Evolutionary conservation across 192 early-diverging fungal species (phyloP).

Genomic region (Dissophora globulifera): DNA sequence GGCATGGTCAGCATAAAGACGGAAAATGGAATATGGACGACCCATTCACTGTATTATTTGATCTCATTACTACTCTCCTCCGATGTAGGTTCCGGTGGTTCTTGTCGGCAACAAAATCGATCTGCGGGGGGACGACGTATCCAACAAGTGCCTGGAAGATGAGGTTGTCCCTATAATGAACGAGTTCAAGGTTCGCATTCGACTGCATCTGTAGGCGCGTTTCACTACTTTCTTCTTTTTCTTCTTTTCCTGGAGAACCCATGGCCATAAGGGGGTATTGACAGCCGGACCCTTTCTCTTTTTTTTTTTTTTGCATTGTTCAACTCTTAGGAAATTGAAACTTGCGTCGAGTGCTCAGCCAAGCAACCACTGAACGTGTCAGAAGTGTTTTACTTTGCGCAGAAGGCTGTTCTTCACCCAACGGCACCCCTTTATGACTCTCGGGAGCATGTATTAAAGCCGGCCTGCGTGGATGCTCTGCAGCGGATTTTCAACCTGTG

Average conservation of each 20-base stretch:
- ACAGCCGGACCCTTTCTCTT: too few relatives aligned
- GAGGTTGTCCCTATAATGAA: slow-evolving; percentile 99
- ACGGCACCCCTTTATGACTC: slow-evolving; percentile 97
- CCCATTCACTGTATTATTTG: too few relatives aligned
- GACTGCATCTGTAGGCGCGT: not conserved
- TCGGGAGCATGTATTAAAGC: slow-evolving; percentile 90
- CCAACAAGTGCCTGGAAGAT: slow-evolving; percentile 88
- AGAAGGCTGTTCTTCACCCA: slow-evolving; percentile 98
- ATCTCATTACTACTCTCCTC: too few relatives aligned
- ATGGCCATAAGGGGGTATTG: too few relatives aligned
- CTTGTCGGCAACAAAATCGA: slow-evolving; percentile 96
- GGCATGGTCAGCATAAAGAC: too few relatives aligned
- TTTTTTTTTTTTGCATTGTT: too few relatives aligned
- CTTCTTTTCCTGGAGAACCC: too few relatives aligned
- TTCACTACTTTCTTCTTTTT: too few relatives aligned
- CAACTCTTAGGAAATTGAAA: slow-evolving; percentile 89
- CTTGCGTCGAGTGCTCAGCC: slow-evolving; percentile 99
- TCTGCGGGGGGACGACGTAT: slow-evolving; percentile 82
- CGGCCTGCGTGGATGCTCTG: slow-evolving; percentile 90
- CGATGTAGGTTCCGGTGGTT: slow-evolving; percentile 87
- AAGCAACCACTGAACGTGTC: slow-evolving; percentile 94
- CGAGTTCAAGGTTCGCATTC: slow-evolving; percentile 85
- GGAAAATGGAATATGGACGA: too few relatives aligned
- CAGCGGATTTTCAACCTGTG: slow-evolving; percentile 95
- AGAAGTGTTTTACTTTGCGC: slow-evolving; percentile 99